These are phyloP conservation scores for Coniochaeta hoffmannii DNA, from an alignment of 2,329 filamentous ascomycete species.

Conservation along the genomic window DNA sequence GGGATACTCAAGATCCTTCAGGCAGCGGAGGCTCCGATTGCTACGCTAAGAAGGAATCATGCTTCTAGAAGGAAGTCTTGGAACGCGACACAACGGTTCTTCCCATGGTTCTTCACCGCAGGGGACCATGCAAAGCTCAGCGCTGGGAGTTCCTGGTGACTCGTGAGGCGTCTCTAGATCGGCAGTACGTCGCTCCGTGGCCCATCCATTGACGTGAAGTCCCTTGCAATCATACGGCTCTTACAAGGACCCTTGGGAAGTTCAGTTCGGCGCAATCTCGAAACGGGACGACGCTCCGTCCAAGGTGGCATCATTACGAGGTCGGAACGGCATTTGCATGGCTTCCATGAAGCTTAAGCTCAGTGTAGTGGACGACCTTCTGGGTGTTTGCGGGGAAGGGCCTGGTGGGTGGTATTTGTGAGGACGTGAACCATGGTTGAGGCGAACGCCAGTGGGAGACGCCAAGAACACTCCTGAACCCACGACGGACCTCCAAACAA, in stretches of 20 bases:
- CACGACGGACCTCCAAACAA: too few species aligned
- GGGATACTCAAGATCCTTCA: not conserved
- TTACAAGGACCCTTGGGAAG: not conserved
- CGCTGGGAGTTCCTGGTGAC: not conserved
- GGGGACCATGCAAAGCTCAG: not conserved
- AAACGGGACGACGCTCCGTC: constrained; percentile 3
- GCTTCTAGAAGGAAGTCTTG: not conserved
- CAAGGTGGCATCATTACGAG: constrained; percentile 1
- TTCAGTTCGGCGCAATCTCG: not conserved
- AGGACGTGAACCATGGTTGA: not conserved
- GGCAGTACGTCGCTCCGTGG: constrained; percentile 11
- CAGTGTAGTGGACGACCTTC: not conserved
- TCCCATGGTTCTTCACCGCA: not conserved
- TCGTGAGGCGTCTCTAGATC: constrained; percentile 1
- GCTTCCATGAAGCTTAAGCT: not conserved
- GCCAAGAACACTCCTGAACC: not conserved
- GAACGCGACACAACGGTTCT: not conserved
- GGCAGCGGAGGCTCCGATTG: not conserved
- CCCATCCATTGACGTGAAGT: not conserved
- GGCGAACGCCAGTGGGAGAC: not conserved
- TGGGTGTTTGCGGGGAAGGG: constrained; percentile 1
- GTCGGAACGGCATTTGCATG: constrained; percentile 1
- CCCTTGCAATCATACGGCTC: not conserved
- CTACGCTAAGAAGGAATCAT: not conserved
- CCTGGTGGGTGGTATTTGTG: not conserved